phyloP scores from a whole-genome alignment of 2,329 filamentous ascomycete species.

The Xylariaceae sp. region DNA sequence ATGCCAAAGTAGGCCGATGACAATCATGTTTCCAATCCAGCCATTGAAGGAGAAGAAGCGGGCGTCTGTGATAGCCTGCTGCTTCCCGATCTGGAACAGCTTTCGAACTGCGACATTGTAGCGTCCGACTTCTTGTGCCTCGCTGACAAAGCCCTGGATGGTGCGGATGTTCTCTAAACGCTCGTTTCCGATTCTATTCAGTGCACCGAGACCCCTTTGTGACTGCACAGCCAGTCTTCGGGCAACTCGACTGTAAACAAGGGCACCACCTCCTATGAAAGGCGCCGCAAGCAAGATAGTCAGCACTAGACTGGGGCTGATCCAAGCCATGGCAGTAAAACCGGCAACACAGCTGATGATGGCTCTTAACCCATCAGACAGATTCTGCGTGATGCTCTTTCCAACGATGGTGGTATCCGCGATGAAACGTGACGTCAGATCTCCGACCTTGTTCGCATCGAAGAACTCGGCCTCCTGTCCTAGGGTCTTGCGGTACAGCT shows the following conservation, averaged over 20 bases:
- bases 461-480: conserved; percentile 99
- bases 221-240: conserved; percentile 88
- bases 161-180: conserved; percentile 96
- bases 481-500: conserved; percentile 87
- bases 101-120: conserved; percentile 91
- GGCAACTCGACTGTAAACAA: conserved; percentile 87
- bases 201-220: conserved; percentile 85
- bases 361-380: conserved; percentile 91
- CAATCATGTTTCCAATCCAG: conserved; percentile 94
- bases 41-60: conserved; percentile 87
- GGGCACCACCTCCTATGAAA: conserved; percentile 83
- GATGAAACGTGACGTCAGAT: conserved; percentile 90
- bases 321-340: conserved; percentile 91
- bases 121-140: conserved; percentile 82
- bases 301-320: conserved; percentile 85
- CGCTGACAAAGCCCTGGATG: conserved; percentile 92
- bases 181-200: conserved; percentile 98
- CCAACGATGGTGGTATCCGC: conserved; percentile 97
- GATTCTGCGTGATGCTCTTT: conserved; percentile 96
- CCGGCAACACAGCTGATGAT: conserved; percentile 88
- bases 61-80: conserved; percentile 83
- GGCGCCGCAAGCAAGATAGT: conserved; percentile 85
- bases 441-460: conserved; percentile 93
- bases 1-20: conserved; percentile 83
- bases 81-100: conserved; percentile 86